These are phyloP conservation scores for Pyrenochaeta sp. DNA, from an alignment of 2,329 filamentous ascomycete species.

Conservation along the genomic window DNA sequence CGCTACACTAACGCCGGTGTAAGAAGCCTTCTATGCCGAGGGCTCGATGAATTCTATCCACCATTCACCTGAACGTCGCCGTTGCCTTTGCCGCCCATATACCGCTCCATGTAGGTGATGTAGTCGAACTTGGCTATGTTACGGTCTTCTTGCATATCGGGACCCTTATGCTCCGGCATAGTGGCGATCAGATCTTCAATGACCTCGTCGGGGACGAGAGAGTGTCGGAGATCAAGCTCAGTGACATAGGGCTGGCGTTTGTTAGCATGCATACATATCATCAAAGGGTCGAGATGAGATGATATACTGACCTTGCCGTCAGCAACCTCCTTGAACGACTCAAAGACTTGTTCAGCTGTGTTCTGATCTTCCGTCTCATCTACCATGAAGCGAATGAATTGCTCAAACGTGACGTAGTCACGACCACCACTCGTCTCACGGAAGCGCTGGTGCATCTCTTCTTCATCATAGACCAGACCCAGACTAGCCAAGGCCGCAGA, in stretches of 20 bases:
- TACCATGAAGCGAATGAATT: constrained; percentile 99
- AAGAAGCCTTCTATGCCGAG: not conserved
- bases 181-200: constrained; percentile 90
- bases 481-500: constrained; percentile 94
- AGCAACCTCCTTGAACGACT: constrained; percentile 95
- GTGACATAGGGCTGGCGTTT: constrained; percentile 82
- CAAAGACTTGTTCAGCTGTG: constrained; percentile 97
- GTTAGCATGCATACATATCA: constrained; percentile 14
- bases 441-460: constrained; percentile 98
- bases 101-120: constrained; percentile 93
- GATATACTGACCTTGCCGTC: constrained; percentile 79
- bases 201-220: constrained; percentile 93
- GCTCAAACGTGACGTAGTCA: constrained; percentile 91
- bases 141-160: constrained; percentile 85
- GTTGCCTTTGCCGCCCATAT: constrained; percentile 47
- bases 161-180: constrained; percentile 84
- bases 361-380: constrained; percentile 99
- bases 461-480: constrained; percentile 93
- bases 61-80: constrained; percentile 33
- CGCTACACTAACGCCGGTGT: not conserved
- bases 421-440: constrained; percentile 80
- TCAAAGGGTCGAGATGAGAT: not conserved
- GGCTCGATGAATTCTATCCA: constrained; percentile 19
- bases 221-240: constrained; percentile 94
- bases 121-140: constrained; percentile 93